Percentiles rank a stretch among this genome's conserved stretches.
Conservation (phyloP, 768 basidiomycete genomes). For the Ramaria sp. region DNA sequence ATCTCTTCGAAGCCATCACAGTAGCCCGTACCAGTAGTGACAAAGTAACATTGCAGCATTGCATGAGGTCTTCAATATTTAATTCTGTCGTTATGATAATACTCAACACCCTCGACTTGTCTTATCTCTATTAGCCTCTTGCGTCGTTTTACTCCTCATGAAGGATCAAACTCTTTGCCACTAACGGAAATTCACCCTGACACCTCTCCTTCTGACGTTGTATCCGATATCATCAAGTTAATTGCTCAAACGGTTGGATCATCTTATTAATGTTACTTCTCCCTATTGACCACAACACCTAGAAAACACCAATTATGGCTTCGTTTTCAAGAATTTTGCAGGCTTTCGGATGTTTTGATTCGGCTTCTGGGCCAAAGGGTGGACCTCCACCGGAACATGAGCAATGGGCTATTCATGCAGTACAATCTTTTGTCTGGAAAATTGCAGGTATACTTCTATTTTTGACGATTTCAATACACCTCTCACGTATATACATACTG, state of each 20-base stretch:
- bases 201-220: constrained; percentile 63
- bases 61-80: constrained; percentile 46
- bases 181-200: constrained; percentile 69
- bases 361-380: constrained; percentile 34
- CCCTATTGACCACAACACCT: background rate
- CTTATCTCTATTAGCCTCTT: constrained; percentile 37
- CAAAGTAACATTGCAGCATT: constrained; percentile 63
- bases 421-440: constrained; percentile 65
- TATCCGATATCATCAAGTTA: constrained; percentile 71
- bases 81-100: background rate
- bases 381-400: constrained; percentile 40
- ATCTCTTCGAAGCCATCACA: constrained; percentile 65
- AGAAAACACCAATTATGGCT: constrained; percentile 64
- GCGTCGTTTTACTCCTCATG: constrained; percentile 51
- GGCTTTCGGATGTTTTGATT: constrained; percentile 55
- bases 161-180: constrained; percentile 31
- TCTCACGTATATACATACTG: background rate
- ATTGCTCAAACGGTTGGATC: constrained; percentile 40
- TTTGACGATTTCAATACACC: constrained; percentile 7
- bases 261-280: constrained; percentile 1
- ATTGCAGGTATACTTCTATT: constrained; percentile 39
- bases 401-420: constrained; percentile 62
- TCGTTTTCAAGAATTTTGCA: constrained; percentile 60
- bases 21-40: constrained; percentile 68
- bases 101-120: background rate